Evolutionary conservation across 768 basidiomycete species (phyloP), one percentile per base, ranked within the genome.

Genomic region (Zangia roseola): DNA sequence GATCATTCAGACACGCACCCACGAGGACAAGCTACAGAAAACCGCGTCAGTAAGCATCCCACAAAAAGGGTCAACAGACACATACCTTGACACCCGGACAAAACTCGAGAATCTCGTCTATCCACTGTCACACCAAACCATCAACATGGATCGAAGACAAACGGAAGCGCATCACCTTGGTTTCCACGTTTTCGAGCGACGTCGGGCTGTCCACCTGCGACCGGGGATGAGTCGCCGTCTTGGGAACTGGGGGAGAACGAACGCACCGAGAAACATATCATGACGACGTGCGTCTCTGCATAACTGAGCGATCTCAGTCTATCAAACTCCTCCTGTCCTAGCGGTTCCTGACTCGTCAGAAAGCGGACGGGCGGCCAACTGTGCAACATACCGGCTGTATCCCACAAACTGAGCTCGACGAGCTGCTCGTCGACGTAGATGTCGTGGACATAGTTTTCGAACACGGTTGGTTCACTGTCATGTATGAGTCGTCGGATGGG

Each of bases 241-340:
- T 25, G 7, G n/a, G 9, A 28, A 7, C 38, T 3, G n/a, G 13
- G 12, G 2, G n/a, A 4, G 3, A 21, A 40, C 3, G 26, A 10
- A 72, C 82, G 49, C 54, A 91, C 92, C 31, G 94, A 95, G 68
- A 97, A 97, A 69, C 95, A 97, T 21, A 97, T 75, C 88, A 97
- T 89, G 54, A 97, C 80, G 50, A 97, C 88, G 70, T 97, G 91
- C 1, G 95, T 97, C 69, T 97, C 95, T 9, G 95, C 90, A 67
- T 97, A 98, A 31, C 89, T 91, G n/a, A 98, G 72, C 10, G 94
- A 95, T 40, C 95, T 81, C 48, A 98, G 72, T 38, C 94, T 77
- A 64, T 95, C 95, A 62, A 98, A 98, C 61, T 95, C 93, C 73
- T 95, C 93, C 69, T 95, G 93, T 36, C 92, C 92, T 93, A 70